Evolutionary conservation across 139 green algal species (phyloP), one percentile per base, ranked within the genome.

Genomic region (Coccomyxa sp.): DNA sequence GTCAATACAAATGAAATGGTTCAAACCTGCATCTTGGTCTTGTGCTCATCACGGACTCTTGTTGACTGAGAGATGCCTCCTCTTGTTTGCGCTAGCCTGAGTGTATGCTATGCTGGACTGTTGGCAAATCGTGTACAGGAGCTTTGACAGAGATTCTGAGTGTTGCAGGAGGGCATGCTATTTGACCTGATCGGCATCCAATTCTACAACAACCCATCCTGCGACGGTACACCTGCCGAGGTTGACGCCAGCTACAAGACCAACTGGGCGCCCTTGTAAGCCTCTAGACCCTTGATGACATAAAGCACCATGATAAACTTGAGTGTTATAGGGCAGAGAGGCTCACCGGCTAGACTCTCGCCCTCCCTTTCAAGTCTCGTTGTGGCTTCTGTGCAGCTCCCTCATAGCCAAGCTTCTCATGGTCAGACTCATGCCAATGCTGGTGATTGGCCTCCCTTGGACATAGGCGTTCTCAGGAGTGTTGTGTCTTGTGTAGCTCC

Each of bases 191-290:
- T 75, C 70, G 18, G 37, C 18, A 41, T 75, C 33, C 70, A 75
- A 40, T 75, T 75, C 70, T 75, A 75, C 70, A 75, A 75, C 70
- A 75, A 75, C 33, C 14, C 14, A 31, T 40, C 34, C 39, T 33
- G 70, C 34, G 37, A 75, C 3, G 33, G 31, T 29, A 75, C 50
- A 64, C 50, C 50, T 7, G 50, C 50, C 5, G 27, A 64, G 50
- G 50, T 64, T 6, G 50, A 64, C 5, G 50, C 50, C 50, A 64
- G 50, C 50, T 64, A 64, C 50, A 18, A 64, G 4, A 64, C 3
- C 50, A 7, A 64, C 5, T 64, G 50, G 50, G 50, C 50, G 5
- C 50, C 50, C 50, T 64, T 64, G 50, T 64, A 64, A 64, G 50
- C 4, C 5, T 64, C 50, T 64, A 22, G 14, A 64, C 50, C 50